Evolutionary conservation across 2,329 filamentous ascomycete species (phyloP).

Genomic region (Apiospora marii): DNA sequence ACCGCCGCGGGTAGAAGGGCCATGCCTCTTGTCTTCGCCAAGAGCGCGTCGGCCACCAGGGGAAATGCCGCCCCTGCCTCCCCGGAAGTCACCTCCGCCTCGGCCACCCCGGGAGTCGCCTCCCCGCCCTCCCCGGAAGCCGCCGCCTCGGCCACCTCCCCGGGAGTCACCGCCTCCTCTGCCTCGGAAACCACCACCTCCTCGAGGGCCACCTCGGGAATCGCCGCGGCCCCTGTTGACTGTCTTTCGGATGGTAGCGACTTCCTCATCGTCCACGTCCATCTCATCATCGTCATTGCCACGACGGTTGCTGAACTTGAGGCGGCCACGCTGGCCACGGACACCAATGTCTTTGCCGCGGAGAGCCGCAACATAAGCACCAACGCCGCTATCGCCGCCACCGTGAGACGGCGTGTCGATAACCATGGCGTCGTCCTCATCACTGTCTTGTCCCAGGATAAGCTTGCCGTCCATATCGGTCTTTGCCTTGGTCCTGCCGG

Average conservation of each 20-base stretch:
- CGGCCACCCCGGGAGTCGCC: slow-evolving; percentile 44
- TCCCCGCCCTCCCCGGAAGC: slow-evolving; percentile 29
- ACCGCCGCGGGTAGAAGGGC: slow-evolving; percentile 45
- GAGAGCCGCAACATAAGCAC: slow-evolving; percentile 74
- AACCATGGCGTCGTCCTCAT: slow-evolving; percentile 66
- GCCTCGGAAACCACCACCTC: slow-evolving; percentile 35
- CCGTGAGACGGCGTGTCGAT: slow-evolving; percentile 59
- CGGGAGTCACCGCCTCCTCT: slow-evolving; percentile 36
- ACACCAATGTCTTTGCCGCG: slow-evolving; percentile 71
- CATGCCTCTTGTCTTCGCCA: slow-evolving; percentile 58
- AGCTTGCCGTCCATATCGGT: slow-evolving; percentile 82
- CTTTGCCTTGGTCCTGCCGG: slow-evolving; percentile 67
- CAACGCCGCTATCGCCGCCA: slow-evolving; percentile 63
- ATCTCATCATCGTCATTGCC: slow-evolving; percentile 52
- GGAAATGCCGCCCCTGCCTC: slow-evolving; percentile 56
- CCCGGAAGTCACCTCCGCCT: slow-evolving; percentile 39
- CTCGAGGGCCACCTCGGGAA: slow-evolving; percentile 31
- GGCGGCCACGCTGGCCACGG: slow-evolving; percentile 70
- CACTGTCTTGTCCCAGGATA: slow-evolving; percentile 70
- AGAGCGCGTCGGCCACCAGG: slow-evolving; percentile 56
- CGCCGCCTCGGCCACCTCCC: slow-evolving; percentile 35
- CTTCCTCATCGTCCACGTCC: slow-evolving; percentile 56
- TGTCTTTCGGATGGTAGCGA: slow-evolving; percentile 60
- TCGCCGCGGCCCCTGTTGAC: slow-evolving; percentile 41
- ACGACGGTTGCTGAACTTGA: slow-evolving; percentile 75